phyloP scores from a whole-genome alignment of 1,139 yeast species.

The Kodamaea suecica region DNA sequence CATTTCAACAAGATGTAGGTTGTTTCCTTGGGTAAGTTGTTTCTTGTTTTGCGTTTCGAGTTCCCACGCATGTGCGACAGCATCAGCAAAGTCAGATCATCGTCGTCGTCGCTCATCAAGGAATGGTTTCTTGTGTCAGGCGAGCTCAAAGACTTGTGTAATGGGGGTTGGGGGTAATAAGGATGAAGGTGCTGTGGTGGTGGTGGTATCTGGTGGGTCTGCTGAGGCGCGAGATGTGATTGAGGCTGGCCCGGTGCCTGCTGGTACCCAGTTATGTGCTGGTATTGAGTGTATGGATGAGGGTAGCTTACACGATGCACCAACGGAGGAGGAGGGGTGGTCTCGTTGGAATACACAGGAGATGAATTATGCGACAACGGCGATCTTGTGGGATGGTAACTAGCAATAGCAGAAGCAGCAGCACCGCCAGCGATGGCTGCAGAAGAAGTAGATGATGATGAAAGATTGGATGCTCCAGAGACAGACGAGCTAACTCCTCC shows the following conservation, averaged over 20 bases:
- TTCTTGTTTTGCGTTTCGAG: constrained; percentile 50
- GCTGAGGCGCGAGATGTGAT: no score
- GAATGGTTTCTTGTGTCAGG: constrained; percentile 5
- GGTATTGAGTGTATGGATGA: no score
- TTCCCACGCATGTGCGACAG: constrained; percentile 10
- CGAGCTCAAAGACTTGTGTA: constrained; percentile 1
- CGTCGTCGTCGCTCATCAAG: constrained; percentile 7
- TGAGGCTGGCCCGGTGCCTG: no score
- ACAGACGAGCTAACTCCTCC: no score
- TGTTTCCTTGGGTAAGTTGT: constrained; percentile 85
- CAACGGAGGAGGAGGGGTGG: constrained; percentile 14
- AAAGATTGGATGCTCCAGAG: no score
- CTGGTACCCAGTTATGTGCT: no score
- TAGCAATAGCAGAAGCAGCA: no score
- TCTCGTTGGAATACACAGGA: constrained; percentile 14
- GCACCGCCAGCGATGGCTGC: constrained; percentile 1
- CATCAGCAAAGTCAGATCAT: constrained; percentile 3
- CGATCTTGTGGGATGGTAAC: constrained; percentile 8
- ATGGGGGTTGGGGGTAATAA: constrained; percentile 1
- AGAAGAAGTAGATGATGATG: background rate
- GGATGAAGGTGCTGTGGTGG: constrained; percentile 5
- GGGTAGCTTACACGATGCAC: background rate
- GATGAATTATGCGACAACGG: constrained; percentile 16
- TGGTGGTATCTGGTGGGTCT: constrained; percentile 8
- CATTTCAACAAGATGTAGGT: constrained; percentile 78